Evolutionary conservation across 129 eudicot species (phyloP), one percentile per base, ranked within the genome.

Genomic region (Flaveria bidentis): DNA sequence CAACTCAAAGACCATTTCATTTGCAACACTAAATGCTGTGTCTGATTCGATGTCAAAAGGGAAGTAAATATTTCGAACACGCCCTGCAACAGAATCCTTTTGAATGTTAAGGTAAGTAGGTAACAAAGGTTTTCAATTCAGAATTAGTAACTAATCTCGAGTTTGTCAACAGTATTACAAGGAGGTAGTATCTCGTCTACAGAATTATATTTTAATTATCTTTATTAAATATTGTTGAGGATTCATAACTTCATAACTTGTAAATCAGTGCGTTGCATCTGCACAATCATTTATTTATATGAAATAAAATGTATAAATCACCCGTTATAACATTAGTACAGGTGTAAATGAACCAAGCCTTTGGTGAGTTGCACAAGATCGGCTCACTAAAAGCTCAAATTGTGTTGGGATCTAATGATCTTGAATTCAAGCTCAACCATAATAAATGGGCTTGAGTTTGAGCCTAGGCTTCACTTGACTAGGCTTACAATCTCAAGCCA

Each of bases 1-100:
- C 82, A 93, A 74, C 78, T 93, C 98, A 1, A 86, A 84, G n/a
- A 93, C 93, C 98, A 93, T 93, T 76, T 93, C 98, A 6, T 91
- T 74, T 16, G 97, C 96, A 22, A 93, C 98, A 75, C 85, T 82
- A 41, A 88, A 74, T 67, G 98, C 97, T 42, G 97, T 87, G 82
- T 93, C 98, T 0, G 83, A 30, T 81, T 91, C 96, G 22, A 87
- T 73, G 79, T 91, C 98, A 12, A 93, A 91, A 0, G 91, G 96
- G 83, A 93, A 93, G 84, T 93, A 88, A 62, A 93, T 88, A 42
- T 93, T 93, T 49, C 98, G 85, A 11, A 88, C 82, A 39, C 88
- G 91, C 30, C 98, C 98, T 93, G 86, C 78, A 83, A 44, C 51
- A 28, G 50, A 26, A 66, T 11, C 50, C 20, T 66, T 66, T 36